phyloP scores from a whole-genome alignment of 2,329 filamentous ascomycete species.

The Penicillium polonicum region DNA sequence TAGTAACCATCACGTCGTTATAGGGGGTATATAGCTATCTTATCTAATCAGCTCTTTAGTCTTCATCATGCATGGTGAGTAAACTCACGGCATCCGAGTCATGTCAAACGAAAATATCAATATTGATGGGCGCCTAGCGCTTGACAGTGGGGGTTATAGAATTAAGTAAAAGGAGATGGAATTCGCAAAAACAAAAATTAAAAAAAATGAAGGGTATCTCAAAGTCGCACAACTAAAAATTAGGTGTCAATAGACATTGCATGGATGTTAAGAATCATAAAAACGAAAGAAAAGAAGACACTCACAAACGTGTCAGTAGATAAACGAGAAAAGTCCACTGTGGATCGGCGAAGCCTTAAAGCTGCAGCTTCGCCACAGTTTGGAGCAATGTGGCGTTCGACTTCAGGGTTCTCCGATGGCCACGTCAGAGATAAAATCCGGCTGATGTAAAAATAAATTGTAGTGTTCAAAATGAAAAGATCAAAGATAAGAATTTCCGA shows the following conservation, averaged over 20 bases:
- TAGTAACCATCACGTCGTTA: conserved; percentile 34
- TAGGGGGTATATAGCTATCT: not conserved
- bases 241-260: conserved; percentile 10
- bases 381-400: conserved; percentile 26
- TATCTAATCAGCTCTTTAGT: not conserved
- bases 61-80: not conserved
- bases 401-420: conserved; percentile 19
- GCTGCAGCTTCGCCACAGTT: conserved; percentile 42
- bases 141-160: conserved; percentile 3
- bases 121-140: conserved; percentile 1
- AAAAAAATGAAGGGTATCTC: conserved; percentile 11
- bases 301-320: conserved; percentile 20
- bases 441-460: conserved; percentile 9
- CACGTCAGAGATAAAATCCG: conserved; percentile 35
- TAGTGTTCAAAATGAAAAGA: not conserved
- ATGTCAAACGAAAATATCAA: conserved; percentile 4
- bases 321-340: conserved; percentile 23
- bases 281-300: conserved; percentile 3
- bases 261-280: conserved; percentile 9
- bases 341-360: conserved; percentile 21
- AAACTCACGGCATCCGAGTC: conserved; percentile 1
- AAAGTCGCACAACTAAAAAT: conserved; percentile 8
- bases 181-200: not conserved
- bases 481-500: conserved; percentile 1
- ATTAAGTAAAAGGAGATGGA: conserved; percentile 4